Conservation (phyloP, 208 protist genomes). For the Trichomonas gallinae region DNA sequence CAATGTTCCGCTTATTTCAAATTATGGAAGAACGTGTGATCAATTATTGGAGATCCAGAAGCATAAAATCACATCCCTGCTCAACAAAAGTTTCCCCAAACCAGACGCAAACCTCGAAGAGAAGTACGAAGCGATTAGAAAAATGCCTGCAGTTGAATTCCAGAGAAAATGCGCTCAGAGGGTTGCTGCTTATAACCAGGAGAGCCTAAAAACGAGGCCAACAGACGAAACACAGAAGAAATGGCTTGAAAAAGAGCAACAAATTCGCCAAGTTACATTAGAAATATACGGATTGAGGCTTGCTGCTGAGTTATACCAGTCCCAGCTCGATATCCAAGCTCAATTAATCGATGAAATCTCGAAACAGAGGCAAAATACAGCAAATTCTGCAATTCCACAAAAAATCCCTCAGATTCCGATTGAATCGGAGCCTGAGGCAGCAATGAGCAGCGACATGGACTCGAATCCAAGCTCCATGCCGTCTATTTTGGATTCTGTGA, state of each 20-base stretch:
- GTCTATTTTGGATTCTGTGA: neutral
- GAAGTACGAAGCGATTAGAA: neutral
- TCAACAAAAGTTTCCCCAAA: neutral
- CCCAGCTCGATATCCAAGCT: neutral
- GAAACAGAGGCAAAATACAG: neutral
- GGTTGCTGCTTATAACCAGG: neutral
- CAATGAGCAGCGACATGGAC: neutral
- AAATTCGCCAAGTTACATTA: neutral
- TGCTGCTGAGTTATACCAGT: neutral
- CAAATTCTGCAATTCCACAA: neutral
- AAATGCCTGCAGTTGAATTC: neutral
- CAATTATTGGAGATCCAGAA: neutral
- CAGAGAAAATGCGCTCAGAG: neutral
- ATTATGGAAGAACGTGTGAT: neutral
- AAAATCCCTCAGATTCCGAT: neutral
- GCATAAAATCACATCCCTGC: neutral
- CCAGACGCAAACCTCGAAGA: neutral
- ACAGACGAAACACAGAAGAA: neutral
- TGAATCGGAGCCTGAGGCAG: neutral
- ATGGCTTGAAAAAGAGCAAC: neutral
- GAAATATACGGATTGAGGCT: neutral
- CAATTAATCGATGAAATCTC: neutral
- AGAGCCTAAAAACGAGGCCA: neutral
- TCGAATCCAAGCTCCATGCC: neutral
- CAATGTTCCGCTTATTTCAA: neutral